Evolutionary conservation across 331 rosid species (phyloP).

Genomic region (Erythrophleum ivorense): DNA sequence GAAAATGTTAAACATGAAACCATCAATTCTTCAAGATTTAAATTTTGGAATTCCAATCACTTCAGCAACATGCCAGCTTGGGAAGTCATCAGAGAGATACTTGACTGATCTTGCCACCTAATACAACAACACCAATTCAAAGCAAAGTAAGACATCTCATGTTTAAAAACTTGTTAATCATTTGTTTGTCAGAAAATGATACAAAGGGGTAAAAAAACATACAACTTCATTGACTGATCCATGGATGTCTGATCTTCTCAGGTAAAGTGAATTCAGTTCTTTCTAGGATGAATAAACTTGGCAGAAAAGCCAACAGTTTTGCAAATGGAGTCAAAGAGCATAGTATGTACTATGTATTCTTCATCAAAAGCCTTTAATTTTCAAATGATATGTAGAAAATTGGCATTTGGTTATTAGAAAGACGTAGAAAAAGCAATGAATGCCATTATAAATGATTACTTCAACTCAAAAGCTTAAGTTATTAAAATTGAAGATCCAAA

Average conservation of each 20-base stretch:
- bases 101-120: constrained; percentile 35
- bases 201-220: neutral
- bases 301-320: constrained; percentile 46
- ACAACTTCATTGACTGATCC: neutral
- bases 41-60: neutral
- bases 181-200: neutral
- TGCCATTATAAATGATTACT: too few species aligned
- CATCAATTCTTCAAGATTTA: constrained; percentile 10
- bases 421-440: too few species aligned
- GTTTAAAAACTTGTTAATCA: neutral
- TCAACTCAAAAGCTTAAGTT: too few species aligned
- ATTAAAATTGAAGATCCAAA: too few species aligned
- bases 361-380: too few species aligned
- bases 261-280: constrained; percentile 45
- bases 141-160: neutral
- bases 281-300: constrained; percentile 49
- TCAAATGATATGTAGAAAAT: too few species aligned
- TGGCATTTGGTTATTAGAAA: too few species aligned
- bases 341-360: neutral
- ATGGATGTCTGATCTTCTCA: constrained; percentile 18
- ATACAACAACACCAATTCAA: neutral
- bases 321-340: constrained; percentile 6
- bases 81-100: neutral
- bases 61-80: constrained; percentile 25
- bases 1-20: neutral